Evolutionary conservation across 139 green algal genomes (phyloP).

Genomic region (Auxenochlorella protothecoides): DNA sequence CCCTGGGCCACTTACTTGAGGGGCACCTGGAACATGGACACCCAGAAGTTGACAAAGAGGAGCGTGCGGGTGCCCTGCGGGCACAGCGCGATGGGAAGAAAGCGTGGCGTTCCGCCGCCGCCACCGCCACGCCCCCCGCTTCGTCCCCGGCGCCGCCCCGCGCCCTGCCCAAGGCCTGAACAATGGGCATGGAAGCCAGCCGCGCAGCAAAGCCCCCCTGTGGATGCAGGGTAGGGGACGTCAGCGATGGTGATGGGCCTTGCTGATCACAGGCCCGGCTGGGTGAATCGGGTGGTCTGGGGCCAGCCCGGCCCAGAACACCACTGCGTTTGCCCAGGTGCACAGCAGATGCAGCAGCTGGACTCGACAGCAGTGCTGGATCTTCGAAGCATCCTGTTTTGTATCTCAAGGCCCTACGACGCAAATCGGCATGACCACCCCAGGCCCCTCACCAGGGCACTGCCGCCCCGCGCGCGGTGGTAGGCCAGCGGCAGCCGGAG

Average conservation of each 20-base stretch:
- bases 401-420: not conserved
- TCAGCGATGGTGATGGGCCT: no score
- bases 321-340: not conserved
- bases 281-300: no score
- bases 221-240: no score
- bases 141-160: not conserved
- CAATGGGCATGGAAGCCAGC: no score
- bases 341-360: not conserved
- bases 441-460: not conserved
- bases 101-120: not conserved
- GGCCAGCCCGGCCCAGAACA: not conserved
- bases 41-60: constrained; percentile 31
- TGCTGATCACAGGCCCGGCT: no score
- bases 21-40: constrained; percentile 5
- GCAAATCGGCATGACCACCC: not conserved
- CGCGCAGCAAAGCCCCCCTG: no score
- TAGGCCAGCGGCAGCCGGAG: constrained; percentile 20
- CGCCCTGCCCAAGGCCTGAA: no score
- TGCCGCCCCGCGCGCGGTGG: not conserved
- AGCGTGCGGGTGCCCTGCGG: constrained; percentile 17
- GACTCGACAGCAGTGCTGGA: not conserved
- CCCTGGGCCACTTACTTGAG: constrained; percentile 8
- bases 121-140: not conserved
- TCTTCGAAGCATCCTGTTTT: not conserved
- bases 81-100: constrained; percentile 18